phyloP scores from a whole-genome alignment of 208 protist genomes.

The Trypanosoma cruzi region DNA sequence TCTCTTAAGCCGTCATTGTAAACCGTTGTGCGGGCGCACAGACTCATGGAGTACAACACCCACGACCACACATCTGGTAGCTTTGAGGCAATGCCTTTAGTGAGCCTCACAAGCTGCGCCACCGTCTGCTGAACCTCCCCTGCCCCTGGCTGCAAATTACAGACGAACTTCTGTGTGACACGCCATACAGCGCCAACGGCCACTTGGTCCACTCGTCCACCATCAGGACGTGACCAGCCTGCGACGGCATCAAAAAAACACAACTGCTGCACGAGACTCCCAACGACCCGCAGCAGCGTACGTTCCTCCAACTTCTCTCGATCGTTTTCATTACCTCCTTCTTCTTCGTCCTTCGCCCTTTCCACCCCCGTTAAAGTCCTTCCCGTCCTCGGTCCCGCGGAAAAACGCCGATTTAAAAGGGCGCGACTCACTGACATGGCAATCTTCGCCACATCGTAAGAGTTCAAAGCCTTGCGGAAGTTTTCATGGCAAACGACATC shows the following conservation, averaged over 20 bases:
- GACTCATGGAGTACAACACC: constrained; percentile 29
- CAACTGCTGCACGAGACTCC: constrained; percentile 23
- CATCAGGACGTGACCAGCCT: constrained; percentile 1
- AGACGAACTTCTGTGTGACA: constrained; percentile 10
- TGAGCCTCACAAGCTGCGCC: constrained; percentile 1
- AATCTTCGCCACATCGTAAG: constrained; percentile 37
- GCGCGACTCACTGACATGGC: constrained; percentile 21
- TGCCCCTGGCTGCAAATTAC: neutral
- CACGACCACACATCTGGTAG: constrained; percentile 17
- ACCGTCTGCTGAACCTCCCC: constrained; percentile 3
- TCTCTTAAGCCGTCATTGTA: neutral
- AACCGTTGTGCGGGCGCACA: constrained; percentile 8
- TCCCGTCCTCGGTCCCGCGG: no score
- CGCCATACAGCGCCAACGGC: constrained; percentile 23
- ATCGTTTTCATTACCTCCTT: neutral
- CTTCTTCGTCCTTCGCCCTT: neutral
- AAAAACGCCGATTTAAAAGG: neutral
- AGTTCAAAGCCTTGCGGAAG: constrained; percentile 28
- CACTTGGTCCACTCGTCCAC: constrained; percentile 24
- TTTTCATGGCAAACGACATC: constrained; percentile 2
- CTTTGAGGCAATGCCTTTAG: neutral
- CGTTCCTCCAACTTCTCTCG: neutral
- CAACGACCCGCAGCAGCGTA: constrained; percentile 7
- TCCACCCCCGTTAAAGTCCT: neutral
- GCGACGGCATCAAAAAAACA: constrained; percentile 15